Percentiles rank a stretch among this genome's conserved stretches.
Conservation (phyloP, 2,329 filamentous ascomycete genomes). For the Byssoonygena ceratinophila region DNA sequence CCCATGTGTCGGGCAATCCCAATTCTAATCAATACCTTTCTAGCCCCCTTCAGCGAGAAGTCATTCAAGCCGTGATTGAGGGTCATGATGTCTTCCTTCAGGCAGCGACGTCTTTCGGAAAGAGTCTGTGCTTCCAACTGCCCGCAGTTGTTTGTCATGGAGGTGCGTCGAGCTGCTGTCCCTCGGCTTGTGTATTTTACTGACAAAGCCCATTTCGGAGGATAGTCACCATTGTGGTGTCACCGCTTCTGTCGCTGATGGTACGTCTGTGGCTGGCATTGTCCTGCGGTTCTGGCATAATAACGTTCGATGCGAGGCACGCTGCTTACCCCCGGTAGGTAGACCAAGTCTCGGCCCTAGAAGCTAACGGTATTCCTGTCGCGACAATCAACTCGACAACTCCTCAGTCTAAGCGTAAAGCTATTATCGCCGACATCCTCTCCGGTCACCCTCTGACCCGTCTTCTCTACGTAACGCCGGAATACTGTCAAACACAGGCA, state of each 20-base stretch:
- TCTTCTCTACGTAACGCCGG: constrained; percentile 86
- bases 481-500: constrained; percentile 65
- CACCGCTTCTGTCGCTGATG: constrained; percentile 82
- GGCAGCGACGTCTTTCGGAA: constrained; percentile 66
- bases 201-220: too few relatives aligned
- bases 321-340: constrained; percentile 53
- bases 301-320: not conserved
- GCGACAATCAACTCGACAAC: constrained; percentile 83
- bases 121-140: constrained; percentile 92
- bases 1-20: not conserved
- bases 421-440: constrained; percentile 69
- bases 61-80: constrained; percentile 69
- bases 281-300: not conserved
- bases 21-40: not conserved
- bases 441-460: constrained; percentile 76
- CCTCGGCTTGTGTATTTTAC: not conserved
- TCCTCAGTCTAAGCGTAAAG: constrained; percentile 50
- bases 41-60: constrained; percentile 75
- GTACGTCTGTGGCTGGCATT: constrained; percentile 54
- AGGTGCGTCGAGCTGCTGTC: constrained; percentile 46
- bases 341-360: constrained; percentile 79
- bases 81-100: constrained; percentile 89
- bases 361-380: constrained; percentile 63
- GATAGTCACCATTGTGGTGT: constrained; percentile 84
- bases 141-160: constrained; percentile 81